Evolutionary conservation across 345 rosid genomes (phyloP), one percentile per base, ranked within the genome.

Genomic region (Moricandia moricandioides): DNA sequence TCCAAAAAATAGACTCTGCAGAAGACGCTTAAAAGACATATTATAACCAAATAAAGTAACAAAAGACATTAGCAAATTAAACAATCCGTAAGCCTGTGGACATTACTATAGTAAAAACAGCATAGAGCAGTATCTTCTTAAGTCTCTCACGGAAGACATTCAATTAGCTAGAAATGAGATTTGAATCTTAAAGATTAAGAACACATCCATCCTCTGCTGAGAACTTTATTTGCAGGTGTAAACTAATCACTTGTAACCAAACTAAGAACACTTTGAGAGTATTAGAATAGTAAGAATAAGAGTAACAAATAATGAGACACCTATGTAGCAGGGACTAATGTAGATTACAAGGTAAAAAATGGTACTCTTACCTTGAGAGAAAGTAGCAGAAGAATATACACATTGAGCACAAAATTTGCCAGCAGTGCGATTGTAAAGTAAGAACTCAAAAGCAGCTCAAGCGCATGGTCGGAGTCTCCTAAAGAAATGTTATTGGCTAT

Each of bases 1-100:
- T 40, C 80, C 87, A 75, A 95, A 92, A 82, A 95, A 95, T 75
- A 92, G 64, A 82, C 86, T 87, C 99, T 95, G 94, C 86, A 84
- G 1, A 67, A 58, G 57, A 70, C 31, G 33, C 56, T 64, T 29
- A 18, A 17, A 13, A 34, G 31, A 45, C 51, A 43, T n/a, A 35
- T 68, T 14, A 62, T 16, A 62, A 33, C 70, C 43, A 61, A 16
- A 61, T 26, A 60, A 61, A 60, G 30, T 52, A 35, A 29, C 57
- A 58, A 26, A 54, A 37, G 8, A 51, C 60, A 72, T 10, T 56
- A 57, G 39, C 16, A 7, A 45, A 31, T 13, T 37, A 39, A 62
- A 62, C 47, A 51, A 27, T 52, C 26, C 30, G 8, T 37, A 75
- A 24, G 7, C 12, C 16, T 57, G 30, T 17, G 24, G 17, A 64